phyloP scores from a whole-genome alignment of 2,329 filamentous ascomycete genomes.

The Stemphylium beticola region DNA sequence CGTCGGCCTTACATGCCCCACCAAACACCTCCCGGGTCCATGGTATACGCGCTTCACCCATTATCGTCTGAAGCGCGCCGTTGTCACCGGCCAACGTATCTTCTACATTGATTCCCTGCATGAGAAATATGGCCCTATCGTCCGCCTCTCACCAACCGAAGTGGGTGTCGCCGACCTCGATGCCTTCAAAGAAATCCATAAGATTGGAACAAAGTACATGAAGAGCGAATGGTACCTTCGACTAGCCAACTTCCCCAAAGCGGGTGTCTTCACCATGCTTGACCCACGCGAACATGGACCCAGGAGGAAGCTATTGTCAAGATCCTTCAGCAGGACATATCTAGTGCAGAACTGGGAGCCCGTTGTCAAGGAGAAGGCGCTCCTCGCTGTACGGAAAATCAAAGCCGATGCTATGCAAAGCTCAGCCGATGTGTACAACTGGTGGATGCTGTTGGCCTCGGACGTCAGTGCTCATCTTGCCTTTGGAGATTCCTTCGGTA shows the following conservation, averaged over 20 bases:
- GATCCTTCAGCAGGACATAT: slow-evolving; percentile 45
- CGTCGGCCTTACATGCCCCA: slow-evolving; percentile 34
- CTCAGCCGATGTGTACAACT: slow-evolving; percentile 44
- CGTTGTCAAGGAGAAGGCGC: slow-evolving; percentile 41
- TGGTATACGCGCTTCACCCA: slow-evolving; percentile 44
- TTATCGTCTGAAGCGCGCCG: slow-evolving; percentile 46
- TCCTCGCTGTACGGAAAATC: slow-evolving; percentile 44
- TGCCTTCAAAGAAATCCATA: slow-evolving; percentile 40
- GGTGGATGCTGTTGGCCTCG: slow-evolving; percentile 50
- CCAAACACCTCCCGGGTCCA: slow-evolving; percentile 37
- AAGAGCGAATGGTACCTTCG: slow-evolving; percentile 37
- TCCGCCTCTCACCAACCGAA: slow-evolving; percentile 40
- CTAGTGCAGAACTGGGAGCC: slow-evolving; percentile 48
- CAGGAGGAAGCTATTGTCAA: slow-evolving; percentile 45
- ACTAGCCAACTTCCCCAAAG: slow-evolving; percentile 33
- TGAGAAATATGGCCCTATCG: slow-evolving; percentile 39
- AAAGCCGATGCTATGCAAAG: slow-evolving; percentile 29
- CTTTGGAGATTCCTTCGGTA: slow-evolving; percentile 50
- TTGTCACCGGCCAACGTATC: slow-evolving; percentile 47
- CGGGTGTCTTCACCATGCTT: slow-evolving; percentile 48
- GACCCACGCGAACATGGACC: slow-evolving; percentile 44
- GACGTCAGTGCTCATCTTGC: slow-evolving; percentile 47
- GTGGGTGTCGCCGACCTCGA: slow-evolving; percentile 39
- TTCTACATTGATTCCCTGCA: slow-evolving; percentile 51
- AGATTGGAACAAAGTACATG: slow-evolving; percentile 37